Evolutionary conservation across 2,329 filamentous ascomycete species (phyloP).

Genomic region (Fusarium brachygibbosum): DNA sequence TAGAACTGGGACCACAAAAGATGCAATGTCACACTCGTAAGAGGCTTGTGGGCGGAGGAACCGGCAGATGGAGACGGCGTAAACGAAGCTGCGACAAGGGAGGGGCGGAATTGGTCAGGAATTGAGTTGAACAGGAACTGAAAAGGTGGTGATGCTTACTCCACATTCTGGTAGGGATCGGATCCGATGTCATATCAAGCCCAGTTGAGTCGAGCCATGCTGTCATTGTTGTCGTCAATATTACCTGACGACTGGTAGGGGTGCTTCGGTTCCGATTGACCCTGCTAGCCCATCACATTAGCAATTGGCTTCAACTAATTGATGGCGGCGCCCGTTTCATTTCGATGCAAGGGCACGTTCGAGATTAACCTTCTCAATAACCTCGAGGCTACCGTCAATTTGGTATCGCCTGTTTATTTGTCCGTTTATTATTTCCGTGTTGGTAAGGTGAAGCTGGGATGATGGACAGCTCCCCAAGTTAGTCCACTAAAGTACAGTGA

Average conservation of each 20-base stretch:
- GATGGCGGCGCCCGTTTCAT: conserved; percentile 22
- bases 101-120: conserved; percentile 19
- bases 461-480: not conserved
- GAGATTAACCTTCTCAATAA: not conserved
- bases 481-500: not conserved
- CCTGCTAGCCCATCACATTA: conserved; percentile 5
- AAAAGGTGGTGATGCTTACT: conserved; percentile 8
- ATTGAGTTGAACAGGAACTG: conserved; percentile 8
- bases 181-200: conserved; percentile 32
- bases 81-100: not conserved
- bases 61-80: conserved; percentile 25
- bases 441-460: not conserved
- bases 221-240: not conserved
- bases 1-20: not conserved
- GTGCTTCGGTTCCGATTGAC: conserved; percentile 42
- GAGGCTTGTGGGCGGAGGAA: conserved; percentile 32
- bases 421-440: not conserved
- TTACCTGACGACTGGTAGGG: not conserved
- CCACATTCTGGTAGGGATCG: conserved; percentile 12
- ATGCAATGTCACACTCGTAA: conserved; percentile 19
- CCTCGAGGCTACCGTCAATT: not conserved
- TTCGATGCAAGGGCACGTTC: not conserved
- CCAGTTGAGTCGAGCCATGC: conserved; percentile 1
- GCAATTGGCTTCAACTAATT: not conserved
- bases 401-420: conserved; percentile 1